Percentiles rank a stretch among this genome's conserved stretches.
These are phyloP conservation scores for Dioscorea cayenensis DNA, from an alignment of 116 monocot species.

Conservation along the genomic window DNA sequence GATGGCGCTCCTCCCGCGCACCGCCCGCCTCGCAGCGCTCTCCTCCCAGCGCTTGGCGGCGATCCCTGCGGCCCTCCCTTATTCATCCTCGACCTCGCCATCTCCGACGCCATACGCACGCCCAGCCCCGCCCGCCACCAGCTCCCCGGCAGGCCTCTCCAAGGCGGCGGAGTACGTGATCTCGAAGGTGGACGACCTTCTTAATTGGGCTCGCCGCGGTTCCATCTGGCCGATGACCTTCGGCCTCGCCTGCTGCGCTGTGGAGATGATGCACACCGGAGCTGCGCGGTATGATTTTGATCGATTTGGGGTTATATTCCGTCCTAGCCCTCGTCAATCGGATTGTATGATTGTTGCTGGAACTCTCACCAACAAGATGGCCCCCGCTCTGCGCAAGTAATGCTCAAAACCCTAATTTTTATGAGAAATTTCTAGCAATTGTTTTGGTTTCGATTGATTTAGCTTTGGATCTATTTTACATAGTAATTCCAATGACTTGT, in stretches of 20 bases:
- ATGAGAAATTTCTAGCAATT: neutral
- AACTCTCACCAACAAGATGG: slow-evolving; percentile 98
- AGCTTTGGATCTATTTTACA: neutral
- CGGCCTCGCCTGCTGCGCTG: slow-evolving; percentile 94
- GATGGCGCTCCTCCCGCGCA: slow-evolving; percentile 91
- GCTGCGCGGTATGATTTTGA: slow-evolving; percentile 88
- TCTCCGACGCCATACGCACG: slow-evolving; percentile 44
- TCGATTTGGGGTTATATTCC: slow-evolving; percentile 89
- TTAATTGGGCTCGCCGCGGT: slow-evolving; percentile 89
- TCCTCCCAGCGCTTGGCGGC: slow-evolving; percentile 39
- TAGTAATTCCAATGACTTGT: neutral
- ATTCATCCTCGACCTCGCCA: slow-evolving; percentile 22
- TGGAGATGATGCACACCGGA: slow-evolving; percentile 98
- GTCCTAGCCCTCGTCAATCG: slow-evolving; percentile 92
- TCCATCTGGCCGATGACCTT: slow-evolving; percentile 99
- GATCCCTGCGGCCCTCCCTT: slow-evolving; percentile 19
- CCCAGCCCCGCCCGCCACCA: slow-evolving; percentile 43
- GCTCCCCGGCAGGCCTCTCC: slow-evolving; percentile 44
- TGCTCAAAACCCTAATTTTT: neutral
- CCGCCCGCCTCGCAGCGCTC: slow-evolving; percentile 72
- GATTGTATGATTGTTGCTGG: slow-evolving; percentile 99
- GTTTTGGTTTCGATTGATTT: neutral
- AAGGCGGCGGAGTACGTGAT: slow-evolving; percentile 93
- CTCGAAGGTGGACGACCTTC: slow-evolving; percentile 91
- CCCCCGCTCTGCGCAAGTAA: slow-evolving; percentile 89